These are phyloP conservation scores for Phaeosphaeriaceae sp. DNA, from an alignment of 2,329 filamentous ascomycete genomes.

Conservation along the genomic window DNA sequence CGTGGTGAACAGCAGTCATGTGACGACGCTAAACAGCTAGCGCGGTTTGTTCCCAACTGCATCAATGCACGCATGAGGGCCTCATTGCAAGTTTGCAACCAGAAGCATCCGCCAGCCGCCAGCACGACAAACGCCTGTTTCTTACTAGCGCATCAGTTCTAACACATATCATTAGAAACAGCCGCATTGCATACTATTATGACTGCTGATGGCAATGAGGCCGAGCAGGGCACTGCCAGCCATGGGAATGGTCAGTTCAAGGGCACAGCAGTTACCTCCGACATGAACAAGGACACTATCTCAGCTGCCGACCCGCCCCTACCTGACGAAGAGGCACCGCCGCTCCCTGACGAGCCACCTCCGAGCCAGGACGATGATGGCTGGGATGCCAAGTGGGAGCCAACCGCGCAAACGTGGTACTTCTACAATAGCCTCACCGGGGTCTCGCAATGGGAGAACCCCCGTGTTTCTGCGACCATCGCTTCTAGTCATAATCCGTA, in stretches of 20 bases:
- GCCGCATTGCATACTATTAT: conserved; percentile 15
- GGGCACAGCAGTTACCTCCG: conserved; percentile 13
- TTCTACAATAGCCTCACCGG: conserved; percentile 83
- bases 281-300: conserved; percentile 14
- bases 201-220: conserved; percentile 15
- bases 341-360: conserved; percentile 59
- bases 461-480: conserved; percentile 66
- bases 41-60: neutral
- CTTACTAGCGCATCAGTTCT: conserved; percentile 20
- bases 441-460: conserved; percentile 83
- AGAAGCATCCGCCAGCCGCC: conserved; percentile 7
- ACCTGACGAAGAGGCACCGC: conserved; percentile 41
- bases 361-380: conserved; percentile 63
- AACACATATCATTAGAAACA: conserved; percentile 21
- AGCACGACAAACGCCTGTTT: conserved; percentile 20
- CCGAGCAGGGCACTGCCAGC: conserved; percentile 14
- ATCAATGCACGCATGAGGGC: neutral
- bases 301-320: conserved; percentile 25
- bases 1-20: conserved; percentile 5
- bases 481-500: conserved; percentile 35
- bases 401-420: conserved; percentile 71
- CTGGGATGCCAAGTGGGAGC: conserved; percentile 83
- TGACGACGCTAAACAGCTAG: neutral
- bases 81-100: conserved; percentile 2
- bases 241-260: conserved; percentile 11